phyloP scores from a whole-genome alignment of 2,329 filamentous ascomycete species.

The Rutstroemia sydowiana region DNA sequence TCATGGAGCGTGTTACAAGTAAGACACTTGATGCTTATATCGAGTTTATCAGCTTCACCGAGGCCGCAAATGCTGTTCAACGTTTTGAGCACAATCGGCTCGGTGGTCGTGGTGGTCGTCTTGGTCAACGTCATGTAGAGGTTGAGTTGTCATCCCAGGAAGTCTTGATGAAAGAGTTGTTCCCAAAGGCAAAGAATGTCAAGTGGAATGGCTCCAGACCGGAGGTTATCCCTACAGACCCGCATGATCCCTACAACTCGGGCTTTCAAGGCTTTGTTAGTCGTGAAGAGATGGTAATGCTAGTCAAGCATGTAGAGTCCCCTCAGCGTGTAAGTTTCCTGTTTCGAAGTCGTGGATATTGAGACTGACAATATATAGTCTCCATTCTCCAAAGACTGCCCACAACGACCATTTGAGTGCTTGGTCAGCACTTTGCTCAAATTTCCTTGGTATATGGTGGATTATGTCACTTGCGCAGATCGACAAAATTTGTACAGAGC shows the following conservation, averaged over 20 bases:
- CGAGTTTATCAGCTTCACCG: slow-evolving; percentile 46
- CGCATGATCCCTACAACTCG: slow-evolving; percentile 34
- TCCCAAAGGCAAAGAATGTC: slow-evolving; percentile 50
- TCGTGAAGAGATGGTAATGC: slow-evolving; percentile 55
- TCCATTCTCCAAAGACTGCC: slow-evolving; percentile 51
- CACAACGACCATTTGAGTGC: slow-evolving; percentile 58
- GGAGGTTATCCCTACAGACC: slow-evolving; percentile 32
- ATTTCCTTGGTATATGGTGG: slow-evolving; percentile 53
- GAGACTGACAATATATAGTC: slow-evolving; percentile 36
- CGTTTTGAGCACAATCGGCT: slow-evolving; percentile 36
- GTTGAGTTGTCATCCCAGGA: slow-evolving; percentile 50
- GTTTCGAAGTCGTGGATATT: background rate
- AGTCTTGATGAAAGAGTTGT: slow-evolving; percentile 53
- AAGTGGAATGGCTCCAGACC: slow-evolving; percentile 46
- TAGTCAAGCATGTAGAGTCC: slow-evolving; percentile 55
- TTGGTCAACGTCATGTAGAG: slow-evolving; percentile 51
- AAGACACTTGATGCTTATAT: slow-evolving; percentile 57
- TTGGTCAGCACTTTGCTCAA: slow-evolving; percentile 49
- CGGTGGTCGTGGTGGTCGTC: slow-evolving; percentile 36
- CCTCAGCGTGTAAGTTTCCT: slow-evolving; percentile 49
- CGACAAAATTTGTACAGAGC: slow-evolving; percentile 46
- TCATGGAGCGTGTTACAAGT: slow-evolving; percentile 55
- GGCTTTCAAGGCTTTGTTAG: slow-evolving; percentile 55
- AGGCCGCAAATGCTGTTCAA: slow-evolving; percentile 47
- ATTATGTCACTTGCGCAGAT: slow-evolving; percentile 50